Percentiles rank a stretch among this genome's conserved stretches.
Evolutionary conservation across 495 filamentous ascomycete species (phyloP).

Genomic region (Xanthoparmelia taractica): DNA sequence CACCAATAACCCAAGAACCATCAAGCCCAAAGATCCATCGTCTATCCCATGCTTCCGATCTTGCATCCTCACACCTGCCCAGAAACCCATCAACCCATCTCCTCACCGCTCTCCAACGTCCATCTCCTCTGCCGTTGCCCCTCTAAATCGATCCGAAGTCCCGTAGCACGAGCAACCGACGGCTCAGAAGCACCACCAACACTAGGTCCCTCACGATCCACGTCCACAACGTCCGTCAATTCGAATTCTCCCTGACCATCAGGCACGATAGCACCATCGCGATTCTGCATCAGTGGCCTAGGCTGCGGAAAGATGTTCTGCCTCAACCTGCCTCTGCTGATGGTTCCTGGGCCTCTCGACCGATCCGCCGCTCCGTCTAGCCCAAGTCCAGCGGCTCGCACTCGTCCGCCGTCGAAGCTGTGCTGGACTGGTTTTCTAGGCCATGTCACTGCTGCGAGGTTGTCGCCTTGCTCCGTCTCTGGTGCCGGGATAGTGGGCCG

Average conservation of each 20-base stretch:
- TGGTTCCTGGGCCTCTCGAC: neutral
- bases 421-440: neutral
- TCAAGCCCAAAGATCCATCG: neutral
- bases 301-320: neutral
- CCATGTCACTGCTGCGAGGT: conserved; percentile 12
- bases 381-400: neutral
- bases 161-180: neutral
- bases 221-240: neutral
- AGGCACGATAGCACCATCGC: neutral
- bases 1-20: neutral
- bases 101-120: neutral
- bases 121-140: neutral
- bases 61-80: neutral
- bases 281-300: neutral
- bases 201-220: neutral
- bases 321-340: neutral
- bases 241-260: neutral
- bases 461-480: neutral
- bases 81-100: neutral
- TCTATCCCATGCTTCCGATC: neutral
- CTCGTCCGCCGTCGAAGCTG: neutral
- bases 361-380: neutral
- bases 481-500: neutral
- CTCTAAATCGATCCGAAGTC: neutral
- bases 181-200: neutral